Evolutionary conservation across 139 green algal genomes (phyloP).

Genomic region (Coelastrella sp.): DNA sequence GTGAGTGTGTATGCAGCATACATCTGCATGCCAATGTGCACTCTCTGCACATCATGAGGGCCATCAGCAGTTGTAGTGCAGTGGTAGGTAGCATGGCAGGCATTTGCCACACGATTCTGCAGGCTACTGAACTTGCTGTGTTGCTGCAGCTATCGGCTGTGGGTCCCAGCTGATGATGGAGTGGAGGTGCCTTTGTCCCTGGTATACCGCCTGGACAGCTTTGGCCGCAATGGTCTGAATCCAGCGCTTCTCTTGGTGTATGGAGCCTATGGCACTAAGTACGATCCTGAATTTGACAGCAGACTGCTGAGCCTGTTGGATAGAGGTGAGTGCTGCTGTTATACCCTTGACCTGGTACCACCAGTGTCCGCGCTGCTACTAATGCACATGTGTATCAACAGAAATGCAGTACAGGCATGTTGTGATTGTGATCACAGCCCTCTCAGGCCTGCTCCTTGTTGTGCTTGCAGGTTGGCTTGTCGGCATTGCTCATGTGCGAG

Average conservation of each 20-base stretch:
- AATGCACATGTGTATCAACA: background rate
- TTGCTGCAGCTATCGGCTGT: constrained; percentile 47
- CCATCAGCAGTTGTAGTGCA: too few relatives aligned
- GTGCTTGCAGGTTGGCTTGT: constrained; percentile 69
- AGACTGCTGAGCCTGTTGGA: constrained; percentile 80
- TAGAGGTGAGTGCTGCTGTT: constrained; percentile 46
- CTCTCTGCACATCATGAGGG: too few relatives aligned
- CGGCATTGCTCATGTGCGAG: constrained; percentile 86
- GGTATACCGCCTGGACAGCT: constrained; percentile 64
- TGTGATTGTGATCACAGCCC: background rate
- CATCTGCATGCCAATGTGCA: too few relatives aligned
- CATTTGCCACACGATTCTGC: too few relatives aligned
- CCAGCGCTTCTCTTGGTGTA: constrained; percentile 52
- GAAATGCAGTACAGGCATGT: background rate
- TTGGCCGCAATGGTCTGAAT: constrained; percentile 40
- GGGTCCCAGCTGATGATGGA: constrained; percentile 31
- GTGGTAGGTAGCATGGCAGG: background rate
- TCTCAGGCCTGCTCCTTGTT: background rate
- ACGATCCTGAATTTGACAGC: constrained; percentile 69
- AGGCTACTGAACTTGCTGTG: background rate
- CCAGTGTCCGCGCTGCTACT: too few relatives aligned
- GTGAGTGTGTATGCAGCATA: too few relatives aligned
- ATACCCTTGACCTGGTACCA: too few relatives aligned
- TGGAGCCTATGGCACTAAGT: constrained; percentile 74
- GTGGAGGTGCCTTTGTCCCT: constrained; percentile 68